Conservation (phyloP, 2,329 filamentous ascomycete species). For the Hyphodiscus sp. region DNA sequence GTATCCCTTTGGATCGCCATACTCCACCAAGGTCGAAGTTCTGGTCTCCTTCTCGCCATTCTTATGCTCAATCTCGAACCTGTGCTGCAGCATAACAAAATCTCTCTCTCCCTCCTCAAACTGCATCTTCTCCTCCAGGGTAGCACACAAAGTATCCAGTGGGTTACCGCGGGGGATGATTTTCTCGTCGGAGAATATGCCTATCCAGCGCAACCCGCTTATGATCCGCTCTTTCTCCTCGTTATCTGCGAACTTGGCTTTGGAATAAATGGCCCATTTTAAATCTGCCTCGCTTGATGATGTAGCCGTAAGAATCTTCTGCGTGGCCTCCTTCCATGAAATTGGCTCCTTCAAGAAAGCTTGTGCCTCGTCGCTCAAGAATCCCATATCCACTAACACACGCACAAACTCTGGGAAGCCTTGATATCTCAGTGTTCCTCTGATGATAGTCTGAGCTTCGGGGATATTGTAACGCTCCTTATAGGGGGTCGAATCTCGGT, state of each 20-base stretch:
- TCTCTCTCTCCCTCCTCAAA: slow-evolving; percentile 79
- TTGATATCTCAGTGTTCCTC: slow-evolving; percentile 77
- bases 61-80: slow-evolving; percentile 77
- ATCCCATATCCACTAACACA: slow-evolving; percentile 81
- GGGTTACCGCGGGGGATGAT: slow-evolving; percentile 72
- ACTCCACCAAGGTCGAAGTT: slow-evolving; percentile 76
- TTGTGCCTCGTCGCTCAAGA: slow-evolving; percentile 66
- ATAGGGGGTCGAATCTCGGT: slow-evolving; percentile 85
- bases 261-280: slow-evolving; percentile 64
- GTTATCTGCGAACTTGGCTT: slow-evolving; percentile 62
- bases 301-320: slow-evolving; percentile 65
- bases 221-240: slow-evolving; percentile 67
- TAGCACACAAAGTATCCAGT: slow-evolving; percentile 85
- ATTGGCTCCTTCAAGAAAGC: slow-evolving; percentile 60
- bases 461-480: slow-evolving; percentile 86
- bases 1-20: slow-evolving; percentile 73
- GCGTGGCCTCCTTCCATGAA: slow-evolving; percentile 79
- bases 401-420: slow-evolving; percentile 91
- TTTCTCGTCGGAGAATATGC: slow-evolving; percentile 59
- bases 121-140: slow-evolving; percentile 86
- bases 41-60: slow-evolving; percentile 71
- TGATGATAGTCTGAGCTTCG: slow-evolving; percentile 80
- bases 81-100: slow-evolving; percentile 74
- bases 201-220: slow-evolving; percentile 66
- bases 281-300: slow-evolving; percentile 65